Percentiles rank a stretch among this genome's conserved stretches.
Evolutionary conservation across 331 rosid genomes (phyloP).

Genomic region (Ulmus americana): DNA sequence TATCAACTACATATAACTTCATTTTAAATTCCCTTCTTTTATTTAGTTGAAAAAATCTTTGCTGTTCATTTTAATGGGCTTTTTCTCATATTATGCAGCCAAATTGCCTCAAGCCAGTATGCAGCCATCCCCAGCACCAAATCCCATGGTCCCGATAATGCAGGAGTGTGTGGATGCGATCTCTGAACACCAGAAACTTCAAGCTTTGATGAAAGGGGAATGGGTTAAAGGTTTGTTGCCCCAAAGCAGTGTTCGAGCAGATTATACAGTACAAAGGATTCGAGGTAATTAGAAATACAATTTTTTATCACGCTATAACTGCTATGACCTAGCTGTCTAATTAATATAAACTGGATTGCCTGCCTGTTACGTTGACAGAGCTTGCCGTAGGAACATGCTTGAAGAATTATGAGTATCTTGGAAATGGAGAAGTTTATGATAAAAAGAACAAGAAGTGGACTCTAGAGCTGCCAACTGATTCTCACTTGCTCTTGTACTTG

Average conservation of each 20-base stretch:
- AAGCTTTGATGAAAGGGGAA: conserved; percentile 88
- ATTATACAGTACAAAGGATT: conserved; percentile 75
- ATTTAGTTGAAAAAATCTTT: conserved; percentile 17
- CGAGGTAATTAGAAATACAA: conserved; percentile 43
- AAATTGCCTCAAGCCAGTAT: conserved; percentile 37
- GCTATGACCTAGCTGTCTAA: conserved; percentile 8
- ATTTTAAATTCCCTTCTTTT: conserved; percentile 14
- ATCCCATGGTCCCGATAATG: conserved; percentile 61
- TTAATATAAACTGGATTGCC: conserved; percentile 18
- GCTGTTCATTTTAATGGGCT: conserved; percentile 4
- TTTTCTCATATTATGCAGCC: conserved; percentile 45
- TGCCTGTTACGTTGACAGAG: conserved; percentile 46
- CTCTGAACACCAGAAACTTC: conserved; percentile 86
- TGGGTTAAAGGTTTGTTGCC: conserved; percentile 90
- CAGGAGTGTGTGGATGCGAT: conserved; percentile 81
- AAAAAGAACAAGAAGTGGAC: conserved; percentile 81
- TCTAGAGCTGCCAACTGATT: conserved; percentile 80
- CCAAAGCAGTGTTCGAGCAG: conserved; percentile 76
- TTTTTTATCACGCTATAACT: conserved; percentile 11
- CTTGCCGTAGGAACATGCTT: conserved; percentile 92
- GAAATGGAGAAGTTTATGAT: conserved; percentile 77
- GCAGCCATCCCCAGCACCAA: conserved; percentile 66
- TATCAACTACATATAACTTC: conserved; percentile 13
- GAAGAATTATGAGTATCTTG: conserved; percentile 89
- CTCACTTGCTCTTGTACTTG: conserved; percentile 85